phyloP scores from a whole-genome alignment of 805 yeast genomes.

The Cyberlindnera veronae region DNA sequence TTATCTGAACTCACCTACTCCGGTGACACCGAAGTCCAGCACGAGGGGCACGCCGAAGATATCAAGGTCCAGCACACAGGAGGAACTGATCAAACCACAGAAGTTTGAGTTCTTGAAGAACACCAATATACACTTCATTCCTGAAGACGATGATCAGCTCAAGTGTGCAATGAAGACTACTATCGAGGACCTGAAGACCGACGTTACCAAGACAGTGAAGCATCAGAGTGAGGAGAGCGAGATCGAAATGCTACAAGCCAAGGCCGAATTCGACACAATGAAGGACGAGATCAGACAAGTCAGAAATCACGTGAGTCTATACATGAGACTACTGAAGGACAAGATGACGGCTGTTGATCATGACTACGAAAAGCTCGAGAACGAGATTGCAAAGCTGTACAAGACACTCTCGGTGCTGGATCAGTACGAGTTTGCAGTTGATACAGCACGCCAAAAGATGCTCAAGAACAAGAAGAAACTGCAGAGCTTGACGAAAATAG shows the following conservation, averaged over 20 bases:
- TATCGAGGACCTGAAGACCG: constrained; percentile 1
- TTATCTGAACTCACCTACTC: constrained; percentile 10
- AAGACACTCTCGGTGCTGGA: constrained; percentile 11
- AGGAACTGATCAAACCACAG: constrained; percentile 1
- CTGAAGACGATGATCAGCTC: neutral
- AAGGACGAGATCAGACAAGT: constrained; percentile 5
- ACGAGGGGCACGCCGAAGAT: constrained; percentile 5
- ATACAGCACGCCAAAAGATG: constrained; percentile 10
- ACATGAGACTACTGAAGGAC: constrained; percentile 3
- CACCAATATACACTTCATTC: neutral
- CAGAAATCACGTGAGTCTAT: too few species aligned
- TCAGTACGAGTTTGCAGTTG: constrained; percentile 11
- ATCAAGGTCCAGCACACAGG: constrained; percentile 8
- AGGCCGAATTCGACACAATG: constrained; percentile 4
- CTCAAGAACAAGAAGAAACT: constrained; percentile 13
- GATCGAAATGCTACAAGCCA: constrained; percentile 2
- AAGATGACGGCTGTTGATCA: constrained; percentile 2
- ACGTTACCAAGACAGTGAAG: constrained; percentile 3
- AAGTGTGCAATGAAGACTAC: constrained; percentile 1
- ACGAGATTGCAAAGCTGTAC: constrained; percentile 11
- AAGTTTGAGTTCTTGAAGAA: constrained; percentile 7
- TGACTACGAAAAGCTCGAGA: constrained; percentile 8
- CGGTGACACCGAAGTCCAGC: constrained; percentile 3
- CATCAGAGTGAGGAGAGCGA: constrained; percentile 11
- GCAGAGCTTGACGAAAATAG: constrained; percentile 9